Percentiles rank a stretch among this genome's conserved stretches.
Conservation (phyloP, 768 basidiomycete genomes). For the Cystofilobasidium macerans region DNA sequence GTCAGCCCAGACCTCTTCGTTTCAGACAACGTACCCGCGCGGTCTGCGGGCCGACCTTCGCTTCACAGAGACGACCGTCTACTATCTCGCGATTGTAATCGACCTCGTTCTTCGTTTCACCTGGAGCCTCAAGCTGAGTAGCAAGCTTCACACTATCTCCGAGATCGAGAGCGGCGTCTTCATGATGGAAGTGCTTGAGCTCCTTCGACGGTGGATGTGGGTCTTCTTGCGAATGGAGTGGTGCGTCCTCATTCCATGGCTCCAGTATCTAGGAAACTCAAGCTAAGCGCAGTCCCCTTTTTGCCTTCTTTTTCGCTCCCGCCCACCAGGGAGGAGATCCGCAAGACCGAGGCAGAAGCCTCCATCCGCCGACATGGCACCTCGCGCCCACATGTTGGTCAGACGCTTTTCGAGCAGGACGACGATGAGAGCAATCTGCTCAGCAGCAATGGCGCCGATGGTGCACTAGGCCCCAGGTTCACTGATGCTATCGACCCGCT, state of each 20-base stretch:
- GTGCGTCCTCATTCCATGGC: constrained; percentile 40
- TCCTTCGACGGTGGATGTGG: constrained; percentile 92
- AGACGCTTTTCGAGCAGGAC: not conserved
- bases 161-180: constrained; percentile 78
- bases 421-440: not conserved
- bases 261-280: not conserved
- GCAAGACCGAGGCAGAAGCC: not conserved
- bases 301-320: not conserved
- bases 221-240: constrained; percentile 94
- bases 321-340: not conserved
- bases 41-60: constrained; percentile 66
- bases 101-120: constrained; percentile 83
- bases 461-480: not conserved
- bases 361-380: not conserved
- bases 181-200: constrained; percentile 78
- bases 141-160: constrained; percentile 65
- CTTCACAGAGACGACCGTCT: constrained; percentile 63
- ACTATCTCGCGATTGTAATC: constrained; percentile 68
- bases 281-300: not conserved
- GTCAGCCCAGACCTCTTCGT: not conserved
- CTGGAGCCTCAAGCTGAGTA: constrained; percentile 83
- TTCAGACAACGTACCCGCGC: constrained; percentile 44
- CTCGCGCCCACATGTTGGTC: not conserved
- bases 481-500: not conserved
- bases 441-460: not conserved